Conservation (phyloP, 768 basidiomycete genomes). For the Tulasnella sp. region DNA sequence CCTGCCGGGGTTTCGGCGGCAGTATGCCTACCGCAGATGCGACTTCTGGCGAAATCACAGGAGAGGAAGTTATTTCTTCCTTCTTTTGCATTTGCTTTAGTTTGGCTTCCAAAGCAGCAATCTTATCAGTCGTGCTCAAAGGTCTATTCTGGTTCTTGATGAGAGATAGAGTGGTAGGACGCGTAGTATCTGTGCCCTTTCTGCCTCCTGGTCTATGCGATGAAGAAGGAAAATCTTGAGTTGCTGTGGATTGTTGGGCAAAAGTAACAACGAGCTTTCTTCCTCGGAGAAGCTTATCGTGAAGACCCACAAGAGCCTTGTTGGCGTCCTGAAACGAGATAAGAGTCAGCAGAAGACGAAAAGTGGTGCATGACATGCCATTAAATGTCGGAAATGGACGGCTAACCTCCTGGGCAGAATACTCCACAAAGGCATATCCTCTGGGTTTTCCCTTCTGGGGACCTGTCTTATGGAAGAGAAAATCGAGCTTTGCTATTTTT, state of each 20-base stretch:
- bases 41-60: conserved; percentile 6
- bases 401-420: conserved; percentile 64
- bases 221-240: conserved; percentile 1
- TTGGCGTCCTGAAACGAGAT: conserved; percentile 53
- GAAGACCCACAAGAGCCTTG: conserved; percentile 55
- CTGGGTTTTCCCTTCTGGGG: conserved; percentile 81
- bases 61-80: background rate
- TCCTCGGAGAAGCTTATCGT: conserved; percentile 74
- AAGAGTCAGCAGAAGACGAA: conserved; percentile 2
- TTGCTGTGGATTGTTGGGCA: conserved; percentile 47
- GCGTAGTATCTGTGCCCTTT: conserved; percentile 35
- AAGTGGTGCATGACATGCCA: background rate
- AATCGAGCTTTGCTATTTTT: conserved; percentile 85
- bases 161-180: conserved; percentile 78
- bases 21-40: conserved; percentile 7
- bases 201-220: conserved; percentile 31
- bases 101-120: conserved; percentile 94
- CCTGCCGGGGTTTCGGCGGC: conserved; percentile 2
- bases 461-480: conserved; percentile 88
- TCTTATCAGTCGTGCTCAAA: conserved; percentile 69
- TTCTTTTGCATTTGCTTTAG: conserved; percentile 54
- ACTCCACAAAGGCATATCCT: conserved; percentile 93
- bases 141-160: conserved; percentile 47
- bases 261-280: conserved; percentile 83
- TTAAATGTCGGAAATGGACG: background rate